A percentile compares a stretch with the other conserved stretches of the same genome.
These are phyloP conservation scores for Colletotrichum limetticola DNA, from an alignment of 2,329 filamentous ascomycete genomes.

Conservation along the genomic window DNA sequence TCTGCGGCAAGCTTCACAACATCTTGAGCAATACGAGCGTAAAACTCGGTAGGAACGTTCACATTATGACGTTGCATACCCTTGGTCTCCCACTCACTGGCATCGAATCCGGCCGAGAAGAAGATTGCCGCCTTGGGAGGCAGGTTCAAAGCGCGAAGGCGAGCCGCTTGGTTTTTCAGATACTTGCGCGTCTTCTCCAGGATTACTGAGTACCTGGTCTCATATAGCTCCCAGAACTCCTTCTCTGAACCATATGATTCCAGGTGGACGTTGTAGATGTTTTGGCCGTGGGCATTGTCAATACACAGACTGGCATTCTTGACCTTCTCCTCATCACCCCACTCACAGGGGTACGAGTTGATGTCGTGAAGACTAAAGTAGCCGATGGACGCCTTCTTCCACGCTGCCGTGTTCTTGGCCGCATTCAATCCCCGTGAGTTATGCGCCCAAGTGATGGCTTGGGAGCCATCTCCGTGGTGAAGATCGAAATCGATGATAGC, in stretches of 20 bases:
- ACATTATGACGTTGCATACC: constrained; percentile 97
- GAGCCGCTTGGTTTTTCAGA: constrained; percentile 77
- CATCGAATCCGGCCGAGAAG: constrained; percentile 95
- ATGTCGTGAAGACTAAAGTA: constrained; percentile 99
- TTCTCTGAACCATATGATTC: constrained; percentile 84
- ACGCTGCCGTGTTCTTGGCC: constrained; percentile 76
- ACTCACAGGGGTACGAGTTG: constrained; percentile 97
- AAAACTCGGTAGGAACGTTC: constrained; percentile 97
- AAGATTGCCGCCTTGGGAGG: constrained; percentile 88
- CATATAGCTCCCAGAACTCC: constrained; percentile 92
- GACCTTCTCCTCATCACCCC: constrained; percentile 92
- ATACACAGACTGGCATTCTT: constrained; percentile 94
- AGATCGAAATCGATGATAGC: constrained; percentile 94
- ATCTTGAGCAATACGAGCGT: constrained; percentile 89
- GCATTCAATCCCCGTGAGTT: constrained; percentile 76
- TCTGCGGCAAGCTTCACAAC: constrained; percentile 85
- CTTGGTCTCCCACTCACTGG: constrained; percentile 90
- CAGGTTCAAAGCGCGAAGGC: constrained; percentile 67
- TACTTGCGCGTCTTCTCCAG: constrained; percentile 85
- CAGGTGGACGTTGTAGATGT: constrained; percentile 95
- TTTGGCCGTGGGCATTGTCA: constrained; percentile 93
- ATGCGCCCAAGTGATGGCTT: constrained; percentile 91
- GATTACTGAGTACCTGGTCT: constrained; percentile 78
- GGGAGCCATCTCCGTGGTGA: constrained; percentile 95
- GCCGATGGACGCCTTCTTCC: constrained; percentile 88